Percentiles rank a stretch among this genome's conserved stretches.
These are phyloP conservation scores for Coemansia sp. DNA, from an alignment of 192 early-diverging fungal species.

Conservation along the genomic window DNA sequence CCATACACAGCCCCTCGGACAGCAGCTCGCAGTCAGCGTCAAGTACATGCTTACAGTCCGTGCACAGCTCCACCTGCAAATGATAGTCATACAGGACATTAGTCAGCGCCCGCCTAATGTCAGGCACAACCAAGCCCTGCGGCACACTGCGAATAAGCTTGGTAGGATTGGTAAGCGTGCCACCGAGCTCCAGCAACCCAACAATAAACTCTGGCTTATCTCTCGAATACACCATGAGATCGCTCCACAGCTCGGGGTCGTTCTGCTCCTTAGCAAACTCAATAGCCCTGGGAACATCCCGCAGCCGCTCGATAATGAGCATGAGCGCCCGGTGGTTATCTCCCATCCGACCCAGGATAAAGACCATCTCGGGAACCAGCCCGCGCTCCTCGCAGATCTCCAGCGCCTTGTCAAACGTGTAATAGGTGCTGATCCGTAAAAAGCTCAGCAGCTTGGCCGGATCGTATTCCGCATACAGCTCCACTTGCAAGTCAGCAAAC, in stretches of 20 bases:
- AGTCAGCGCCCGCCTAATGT: slow-evolving; percentile 75
- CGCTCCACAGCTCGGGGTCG: slow-evolving; percentile 94
- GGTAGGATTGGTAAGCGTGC: slow-evolving; percentile 82
- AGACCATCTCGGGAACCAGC: slow-evolving; percentile 97
- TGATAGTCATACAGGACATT: slow-evolving; percentile 91
- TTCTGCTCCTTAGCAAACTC: slow-evolving; percentile 98
- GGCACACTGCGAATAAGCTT: slow-evolving; percentile 79
- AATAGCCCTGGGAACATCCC: slow-evolving; percentile 92
- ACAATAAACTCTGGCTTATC: slow-evolving; percentile 98
- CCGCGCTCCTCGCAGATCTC: slow-evolving; percentile 78
- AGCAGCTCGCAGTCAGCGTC: slow-evolving; percentile 82
- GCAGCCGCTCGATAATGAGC: slow-evolving; percentile 88
- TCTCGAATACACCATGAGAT: slow-evolving; percentile 87
- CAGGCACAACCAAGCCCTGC: slow-evolving; percentile 73
- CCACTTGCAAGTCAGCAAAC: slow-evolving; percentile 76
- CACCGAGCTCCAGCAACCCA: slow-evolving; percentile 86
- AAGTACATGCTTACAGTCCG: slow-evolving; percentile 90
- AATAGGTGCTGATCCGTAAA: slow-evolving; percentile 72
- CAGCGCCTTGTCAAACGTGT: slow-evolving; percentile 70
- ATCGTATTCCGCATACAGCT: slow-evolving; percentile 91
- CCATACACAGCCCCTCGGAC: slow-evolving; percentile 63
- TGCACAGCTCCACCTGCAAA: slow-evolving; percentile 83
- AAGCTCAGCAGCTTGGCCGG: slow-evolving; percentile 77
- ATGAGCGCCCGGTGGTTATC: slow-evolving; percentile 89
- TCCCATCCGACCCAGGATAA: slow-evolving; percentile 94